Evolutionary conservation across 352 stramenopile genomes (phyloP).

Genomic region (Aphanomyces euteiches): DNA sequence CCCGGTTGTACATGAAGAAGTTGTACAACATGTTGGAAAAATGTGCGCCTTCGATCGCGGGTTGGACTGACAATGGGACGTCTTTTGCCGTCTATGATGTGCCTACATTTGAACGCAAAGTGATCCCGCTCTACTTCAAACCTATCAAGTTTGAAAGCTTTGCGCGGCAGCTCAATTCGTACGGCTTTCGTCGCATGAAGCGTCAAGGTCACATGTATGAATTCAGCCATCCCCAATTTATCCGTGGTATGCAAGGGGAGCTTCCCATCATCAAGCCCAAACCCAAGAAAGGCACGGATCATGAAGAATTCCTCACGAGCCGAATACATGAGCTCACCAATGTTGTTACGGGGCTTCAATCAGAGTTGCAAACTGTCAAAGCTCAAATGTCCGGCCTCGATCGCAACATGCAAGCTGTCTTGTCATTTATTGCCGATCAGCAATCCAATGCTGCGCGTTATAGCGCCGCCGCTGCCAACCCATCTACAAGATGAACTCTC

Average conservation of each 20-base stretch:
- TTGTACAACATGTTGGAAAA: constrained; percentile 88
- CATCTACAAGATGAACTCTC: not conserved
- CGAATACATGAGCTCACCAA: constrained; percentile 26
- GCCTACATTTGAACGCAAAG: constrained; percentile 74
- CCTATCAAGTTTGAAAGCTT: constrained; percentile 91
- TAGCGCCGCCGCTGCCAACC: not conserved
- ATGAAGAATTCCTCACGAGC: constrained; percentile 20
- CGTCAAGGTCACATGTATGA: constrained; percentile 20
- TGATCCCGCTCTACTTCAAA: constrained; percentile 91
- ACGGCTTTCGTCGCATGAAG: constrained; percentile 57
- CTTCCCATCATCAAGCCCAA: constrained; percentile 20
- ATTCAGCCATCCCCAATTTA: constrained; percentile 18
- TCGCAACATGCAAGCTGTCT: constrained; percentile 19
- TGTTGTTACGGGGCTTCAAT: constrained; percentile 9
- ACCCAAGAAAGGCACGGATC: constrained; percentile 20
- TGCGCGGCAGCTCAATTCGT: constrained; percentile 89
- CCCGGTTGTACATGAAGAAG: constrained; percentile 85
- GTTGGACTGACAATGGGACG: constrained; percentile 71
- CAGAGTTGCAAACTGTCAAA: constrained; percentile 7
- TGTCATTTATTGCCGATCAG: not conserved
- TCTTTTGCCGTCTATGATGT: constrained; percentile 88
- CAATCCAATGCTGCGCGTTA: not conserved
- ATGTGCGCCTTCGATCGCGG: constrained; percentile 63
- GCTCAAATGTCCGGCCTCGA: constrained; percentile 9
- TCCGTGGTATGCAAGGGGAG: constrained; percentile 14